Conservation (phyloP, 306 rosid species). For the Styphnolobium japonicum region DNA sequence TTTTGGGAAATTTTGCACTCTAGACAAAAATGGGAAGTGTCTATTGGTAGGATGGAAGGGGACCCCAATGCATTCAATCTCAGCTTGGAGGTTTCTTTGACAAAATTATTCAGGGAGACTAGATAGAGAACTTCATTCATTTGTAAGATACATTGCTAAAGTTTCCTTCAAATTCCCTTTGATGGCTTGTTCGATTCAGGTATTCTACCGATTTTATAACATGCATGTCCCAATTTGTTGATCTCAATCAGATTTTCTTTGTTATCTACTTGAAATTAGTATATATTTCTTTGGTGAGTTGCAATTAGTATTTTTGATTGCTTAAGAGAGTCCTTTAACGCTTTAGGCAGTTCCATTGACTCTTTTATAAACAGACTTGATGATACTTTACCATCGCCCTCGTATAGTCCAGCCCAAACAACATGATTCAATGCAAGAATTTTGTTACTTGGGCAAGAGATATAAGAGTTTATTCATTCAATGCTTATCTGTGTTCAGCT, state of each 20-base stretch:
- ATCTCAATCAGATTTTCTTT: background rate
- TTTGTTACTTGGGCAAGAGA: background rate
- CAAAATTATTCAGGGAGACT: background rate
- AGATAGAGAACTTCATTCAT: background rate
- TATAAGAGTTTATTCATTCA: background rate
- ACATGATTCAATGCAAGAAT: background rate
- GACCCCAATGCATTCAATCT: slow-evolving; percentile 62
- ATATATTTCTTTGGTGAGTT: too few species aligned
- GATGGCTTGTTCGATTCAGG: background rate
- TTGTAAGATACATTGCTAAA: background rate
- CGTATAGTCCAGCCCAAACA: background rate
- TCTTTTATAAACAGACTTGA: too few species aligned
- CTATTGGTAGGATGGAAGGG: slow-evolving; percentile 74
- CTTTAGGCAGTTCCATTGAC: background rate
- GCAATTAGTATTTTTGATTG: too few species aligned
- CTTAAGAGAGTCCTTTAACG: background rate
- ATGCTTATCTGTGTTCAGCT: background rate
- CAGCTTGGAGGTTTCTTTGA: slow-evolving; percentile 72
- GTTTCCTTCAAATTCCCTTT: background rate
- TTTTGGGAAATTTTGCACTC: slow-evolving; percentile 43
- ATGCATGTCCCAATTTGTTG: background rate
- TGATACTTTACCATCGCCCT: background rate
- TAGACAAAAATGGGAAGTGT: slow-evolving; percentile 46
- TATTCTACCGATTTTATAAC: background rate
- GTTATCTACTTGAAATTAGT: background rate